These are phyloP conservation scores for Flaveria floridana DNA, from an alignment of 140 eudicot species.

Conservation along the genomic window DNA sequence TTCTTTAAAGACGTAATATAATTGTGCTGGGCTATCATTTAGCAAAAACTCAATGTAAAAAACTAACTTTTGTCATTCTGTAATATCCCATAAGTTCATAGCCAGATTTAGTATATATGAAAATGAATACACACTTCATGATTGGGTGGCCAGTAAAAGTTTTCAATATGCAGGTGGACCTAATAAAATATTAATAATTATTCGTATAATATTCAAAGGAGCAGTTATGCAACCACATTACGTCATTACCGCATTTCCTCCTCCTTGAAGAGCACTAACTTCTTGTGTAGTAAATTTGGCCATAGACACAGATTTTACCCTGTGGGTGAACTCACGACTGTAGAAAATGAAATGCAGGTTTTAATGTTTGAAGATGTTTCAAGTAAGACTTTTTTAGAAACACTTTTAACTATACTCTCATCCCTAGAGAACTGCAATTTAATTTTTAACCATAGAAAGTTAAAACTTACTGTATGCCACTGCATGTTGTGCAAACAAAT, in stretches of 20 bases:
- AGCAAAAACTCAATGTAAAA: neutral
- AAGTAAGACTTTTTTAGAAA: neutral
- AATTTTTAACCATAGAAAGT: neutral
- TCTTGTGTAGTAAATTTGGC: conserved; percentile 78
- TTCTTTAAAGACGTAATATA: neutral
- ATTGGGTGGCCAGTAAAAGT: neutral
- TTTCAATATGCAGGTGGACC: neutral
- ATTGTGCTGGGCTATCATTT: neutral
- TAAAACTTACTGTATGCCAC: conserved; percentile 85
- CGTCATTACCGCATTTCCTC: conserved; percentile 71
- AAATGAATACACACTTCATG: neutral
- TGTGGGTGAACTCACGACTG: conserved; percentile 89
- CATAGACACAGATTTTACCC: conserved; percentile 89
- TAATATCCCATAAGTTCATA: neutral
- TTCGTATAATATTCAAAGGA: neutral
- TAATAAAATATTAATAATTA: neutral
- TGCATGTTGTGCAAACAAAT: conserved; percentile 88
- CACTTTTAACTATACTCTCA: neutral
- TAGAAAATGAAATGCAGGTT: conserved; percentile 22
- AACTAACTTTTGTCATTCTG: neutral
- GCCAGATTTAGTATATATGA: neutral
- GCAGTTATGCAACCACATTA: conserved; percentile 5
- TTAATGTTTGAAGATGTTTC: neutral
- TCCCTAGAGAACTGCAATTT: neutral
- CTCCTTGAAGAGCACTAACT: conserved; percentile 80